phyloP scores from a whole-genome alignment of 2,329 filamentous ascomycete species.

The Colletotrichum paranaense region DNA sequence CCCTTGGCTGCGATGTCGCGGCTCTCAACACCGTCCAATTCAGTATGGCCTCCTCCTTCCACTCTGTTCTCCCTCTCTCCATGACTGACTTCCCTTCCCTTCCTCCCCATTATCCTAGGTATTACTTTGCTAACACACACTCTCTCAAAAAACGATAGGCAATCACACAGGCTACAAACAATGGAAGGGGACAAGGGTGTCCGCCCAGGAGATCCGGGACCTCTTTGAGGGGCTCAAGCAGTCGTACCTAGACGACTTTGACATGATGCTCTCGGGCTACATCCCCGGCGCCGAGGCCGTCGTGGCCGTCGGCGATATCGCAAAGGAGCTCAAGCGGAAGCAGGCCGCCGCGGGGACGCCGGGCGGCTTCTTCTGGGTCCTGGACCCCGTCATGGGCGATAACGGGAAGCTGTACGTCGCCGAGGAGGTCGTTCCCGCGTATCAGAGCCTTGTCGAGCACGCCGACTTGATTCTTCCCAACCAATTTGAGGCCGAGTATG shows the following conservation, averaged over 20 bases:
- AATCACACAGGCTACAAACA: conserved; percentile 96
- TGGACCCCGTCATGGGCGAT: conserved; percentile 99
- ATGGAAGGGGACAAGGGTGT: conserved; percentile 85
- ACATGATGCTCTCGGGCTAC: conserved; percentile 95
- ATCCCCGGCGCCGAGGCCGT: conserved; percentile 89
- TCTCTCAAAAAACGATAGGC: conserved; percentile 62
- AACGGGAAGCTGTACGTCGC: conserved; percentile 92
- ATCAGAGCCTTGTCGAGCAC: conserved; percentile 80
- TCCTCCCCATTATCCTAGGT: no score
- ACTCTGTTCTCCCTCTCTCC: neutral
- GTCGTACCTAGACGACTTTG: conserved; percentile 87
- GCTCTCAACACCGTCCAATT: conserved; percentile 98
- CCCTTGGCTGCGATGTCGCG: conserved; percentile 91
- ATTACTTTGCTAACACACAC: neutral
- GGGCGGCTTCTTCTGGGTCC: conserved; percentile 93
- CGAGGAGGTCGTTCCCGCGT: conserved; percentile 90
- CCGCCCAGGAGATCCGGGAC: conserved; percentile 84
- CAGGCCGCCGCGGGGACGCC: conserved; percentile 63
- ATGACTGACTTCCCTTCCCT: neutral
- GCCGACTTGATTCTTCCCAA: conserved; percentile 96
- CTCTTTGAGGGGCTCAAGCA: conserved; percentile 87
- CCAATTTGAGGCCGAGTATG: conserved; percentile 95
- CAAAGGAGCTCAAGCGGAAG: conserved; percentile 79
- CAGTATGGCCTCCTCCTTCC: conserved; percentile 68
- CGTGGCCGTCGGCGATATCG: conserved; percentile 86